Evolutionary conservation across 2,329 filamentous ascomycete genomes (phyloP).

Genomic region (Chaetomiaceae sp.): DNA sequence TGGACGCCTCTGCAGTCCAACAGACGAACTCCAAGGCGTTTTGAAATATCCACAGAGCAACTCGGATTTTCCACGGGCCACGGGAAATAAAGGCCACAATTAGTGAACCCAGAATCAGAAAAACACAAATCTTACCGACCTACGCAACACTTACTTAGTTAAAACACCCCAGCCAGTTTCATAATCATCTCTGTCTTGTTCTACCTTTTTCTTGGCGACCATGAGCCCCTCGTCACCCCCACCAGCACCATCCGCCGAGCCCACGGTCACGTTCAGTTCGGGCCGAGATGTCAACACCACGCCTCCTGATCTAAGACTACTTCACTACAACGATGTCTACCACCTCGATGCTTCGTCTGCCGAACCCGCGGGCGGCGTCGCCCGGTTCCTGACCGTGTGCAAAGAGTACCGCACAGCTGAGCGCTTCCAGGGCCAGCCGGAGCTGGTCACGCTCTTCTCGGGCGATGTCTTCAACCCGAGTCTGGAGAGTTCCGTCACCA

Average conservation of each 20-base stretch:
- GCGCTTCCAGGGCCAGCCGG: conserved; percentile 58
- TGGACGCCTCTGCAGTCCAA: no score
- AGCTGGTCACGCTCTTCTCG: conserved; percentile 76
- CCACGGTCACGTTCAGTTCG: conserved; percentile 35
- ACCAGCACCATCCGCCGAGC: conserved; percentile 16
- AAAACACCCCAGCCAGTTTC: no score
- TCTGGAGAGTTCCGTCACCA: conserved; percentile 82
- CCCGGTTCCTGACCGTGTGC: conserved; percentile 74
- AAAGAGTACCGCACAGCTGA: conserved; percentile 66
- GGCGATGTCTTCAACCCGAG: conserved; percentile 92
- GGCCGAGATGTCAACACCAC: conserved; percentile 25
- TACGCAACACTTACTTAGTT: no score
- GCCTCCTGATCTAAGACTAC: conserved; percentile 67
- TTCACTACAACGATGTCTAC: conserved; percentile 95
- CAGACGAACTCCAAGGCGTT: no score
- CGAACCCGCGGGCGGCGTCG: conserved; percentile 76
- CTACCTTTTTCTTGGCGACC: not conserved
- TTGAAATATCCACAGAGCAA: not conserved
- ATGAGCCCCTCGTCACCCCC: conserved; percentile 18
- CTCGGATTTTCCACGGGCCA: no score
- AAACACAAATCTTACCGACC: no score
- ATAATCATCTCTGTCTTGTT: no score
- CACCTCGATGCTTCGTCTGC: conserved; percentile 72
- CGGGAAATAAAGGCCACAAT: no score
- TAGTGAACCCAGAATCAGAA: no score